Percentiles rank a stretch among this genome's conserved stretches.
phyloP scores from a whole-genome alignment of 805 yeast species.

The Teunomyces panamensis region DNA sequence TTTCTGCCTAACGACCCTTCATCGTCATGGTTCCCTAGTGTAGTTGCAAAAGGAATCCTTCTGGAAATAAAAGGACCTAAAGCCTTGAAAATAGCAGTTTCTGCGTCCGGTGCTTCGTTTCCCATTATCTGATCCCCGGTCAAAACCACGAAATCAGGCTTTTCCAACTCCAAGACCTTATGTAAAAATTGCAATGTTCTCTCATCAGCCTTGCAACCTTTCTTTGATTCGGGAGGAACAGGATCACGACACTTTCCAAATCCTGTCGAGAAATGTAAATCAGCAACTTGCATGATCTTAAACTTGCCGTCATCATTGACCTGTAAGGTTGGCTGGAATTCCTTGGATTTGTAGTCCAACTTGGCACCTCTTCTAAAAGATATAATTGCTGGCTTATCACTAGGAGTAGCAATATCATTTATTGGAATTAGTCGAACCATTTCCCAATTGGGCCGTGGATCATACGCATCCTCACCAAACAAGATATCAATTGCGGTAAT shows the following conservation, averaged over 20 bases:
- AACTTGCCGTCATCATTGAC: conserved; percentile 48
- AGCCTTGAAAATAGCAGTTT: conserved; percentile 76
- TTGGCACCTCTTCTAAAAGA: conserved; percentile 36
- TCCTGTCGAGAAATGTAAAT: conserved; percentile 86
- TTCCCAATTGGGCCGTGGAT: conserved; percentile 74
- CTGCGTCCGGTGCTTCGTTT: conserved; percentile 71
- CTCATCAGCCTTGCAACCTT: conserved; percentile 73
- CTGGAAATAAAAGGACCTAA: conserved; percentile 64
- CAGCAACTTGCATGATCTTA: conserved; percentile 87
- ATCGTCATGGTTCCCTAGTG: conserved; percentile 93
- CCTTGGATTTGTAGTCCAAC: conserved; percentile 23
- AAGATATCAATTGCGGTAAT: conserved; percentile 64
- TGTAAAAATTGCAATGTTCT: conserved; percentile 63
- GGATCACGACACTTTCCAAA: conserved; percentile 78
- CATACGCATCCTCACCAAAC: conserved; percentile 70
- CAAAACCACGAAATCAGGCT: conserved; percentile 80
- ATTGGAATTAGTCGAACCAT: conserved; percentile 26
- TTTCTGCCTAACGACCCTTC: conserved; percentile 68
- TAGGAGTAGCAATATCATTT: conserved; percentile 16
- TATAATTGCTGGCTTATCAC: conserved; percentile 25
- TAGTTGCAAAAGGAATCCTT: conserved; percentile 78
- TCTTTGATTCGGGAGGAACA: conserved; percentile 47
- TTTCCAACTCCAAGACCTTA: conserved; percentile 64
- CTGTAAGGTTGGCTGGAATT: conserved; percentile 30
- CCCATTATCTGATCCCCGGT: conserved; percentile 95